Evolutionary conservation across 225 moss, liverwort and hornwort species (phyloP).

Genomic region (Pseudisothecium myosuroides): DNA sequence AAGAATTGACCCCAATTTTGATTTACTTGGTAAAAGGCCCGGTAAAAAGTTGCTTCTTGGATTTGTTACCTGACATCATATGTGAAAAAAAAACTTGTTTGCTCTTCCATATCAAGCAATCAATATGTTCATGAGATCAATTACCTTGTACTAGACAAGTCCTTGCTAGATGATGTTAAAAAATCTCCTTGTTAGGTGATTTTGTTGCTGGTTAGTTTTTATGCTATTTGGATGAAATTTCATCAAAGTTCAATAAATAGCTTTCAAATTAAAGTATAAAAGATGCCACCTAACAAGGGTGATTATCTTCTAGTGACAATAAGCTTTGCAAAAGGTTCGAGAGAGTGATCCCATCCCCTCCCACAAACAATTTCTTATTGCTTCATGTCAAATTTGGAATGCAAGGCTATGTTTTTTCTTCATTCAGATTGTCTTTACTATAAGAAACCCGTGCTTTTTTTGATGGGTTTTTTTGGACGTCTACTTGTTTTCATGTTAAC

Average conservation of each 20-base stretch:
- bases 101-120: background rate
- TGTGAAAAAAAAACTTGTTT: background rate
- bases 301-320: background rate
- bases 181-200: background rate
- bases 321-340: background rate
- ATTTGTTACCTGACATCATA: rapidly evolving
- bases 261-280: background rate
- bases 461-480: too few relatives aligned
- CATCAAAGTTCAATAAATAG: background rate
- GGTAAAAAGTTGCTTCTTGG: background rate
- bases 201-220: background rate
- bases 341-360: background rate
- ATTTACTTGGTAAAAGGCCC: background rate
- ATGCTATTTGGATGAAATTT: background rate
- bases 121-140: background rate
- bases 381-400: background rate
- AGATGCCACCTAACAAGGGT: too few relatives aligned
- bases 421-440: background rate
- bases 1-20: rapidly evolving
- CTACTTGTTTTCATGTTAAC: too few relatives aligned
- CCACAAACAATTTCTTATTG: background rate
- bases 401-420: background rate
- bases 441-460: too few relatives aligned
- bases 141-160: background rate
- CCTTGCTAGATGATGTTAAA: background rate